Base-by-base conservation (phyloP, 2,329 filamentous ascomycete genomes). In the Botrytis sinoallii region DNA sequence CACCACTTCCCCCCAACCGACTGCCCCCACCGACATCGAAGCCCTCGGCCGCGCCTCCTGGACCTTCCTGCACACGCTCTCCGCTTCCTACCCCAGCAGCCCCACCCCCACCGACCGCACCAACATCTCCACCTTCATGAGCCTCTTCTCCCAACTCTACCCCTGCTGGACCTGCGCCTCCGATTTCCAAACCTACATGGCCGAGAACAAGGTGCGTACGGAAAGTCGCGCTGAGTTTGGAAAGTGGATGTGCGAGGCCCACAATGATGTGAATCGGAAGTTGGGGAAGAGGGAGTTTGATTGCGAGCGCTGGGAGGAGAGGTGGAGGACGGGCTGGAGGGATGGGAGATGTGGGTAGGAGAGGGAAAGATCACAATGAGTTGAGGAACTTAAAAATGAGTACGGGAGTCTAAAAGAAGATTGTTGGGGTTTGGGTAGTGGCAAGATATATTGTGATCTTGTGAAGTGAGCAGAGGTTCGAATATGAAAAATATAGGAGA, bases 121-220 rank as follows among this genome's bases (percentile, higher is more conserved):
- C 44, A 92, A 98, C 78, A 91, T 97, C 78, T 86, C 86, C 73
- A 87, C 89, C 70, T 98, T 99, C 84, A 87, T 99, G 78, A 84
- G 85, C 38, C 86, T 94, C 3, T 97, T 99, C 82, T 91, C 93
- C 40, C 92, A 92, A 77, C 84, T 98, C 32, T 99, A 99, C 81
- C 96, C 96, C 6, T 99, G 96, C 85, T 97, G 95, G 94, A 89
- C 92, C 4, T 99, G 96, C 83, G 96, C 95, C 48, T 92, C 95
- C 75, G 95, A 98, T 81, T 98, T 99, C 82, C 92, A 92, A 82
- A 82, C 82, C 0, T 98, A 95, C 87, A 91, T 98, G 85, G 65
- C 32, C 2, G 86, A 85, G 75, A 83, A 83, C 76, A 88, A 89
- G 80, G 90, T 95, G 57, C 82, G 82, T 75, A 84, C 88, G 14